Conservation (phyloP, 2,329 filamentous ascomycete genomes). For the Aspergillus melleus region DNA sequence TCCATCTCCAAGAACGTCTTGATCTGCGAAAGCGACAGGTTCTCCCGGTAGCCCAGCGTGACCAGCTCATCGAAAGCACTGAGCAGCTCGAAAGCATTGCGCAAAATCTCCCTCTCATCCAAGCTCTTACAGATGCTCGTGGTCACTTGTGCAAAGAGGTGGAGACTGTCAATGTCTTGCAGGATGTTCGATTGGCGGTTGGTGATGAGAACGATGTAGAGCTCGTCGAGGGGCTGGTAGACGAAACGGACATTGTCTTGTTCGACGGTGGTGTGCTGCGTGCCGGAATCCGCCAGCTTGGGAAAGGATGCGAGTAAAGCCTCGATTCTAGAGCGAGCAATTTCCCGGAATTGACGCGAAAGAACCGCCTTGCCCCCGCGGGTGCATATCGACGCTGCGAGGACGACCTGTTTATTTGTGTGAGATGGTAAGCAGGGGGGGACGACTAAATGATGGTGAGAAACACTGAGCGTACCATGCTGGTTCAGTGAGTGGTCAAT, state of each 20-base stretch:
- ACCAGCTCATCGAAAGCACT: constrained; percentile 98
- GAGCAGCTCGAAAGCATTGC: constrained; percentile 93
- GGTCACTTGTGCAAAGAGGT: constrained; percentile 96
- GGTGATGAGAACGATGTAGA: constrained; percentile 99
- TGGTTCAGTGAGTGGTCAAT: not conserved
- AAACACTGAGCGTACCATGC: constrained; percentile 28
- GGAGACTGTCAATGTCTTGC: constrained; percentile 97
- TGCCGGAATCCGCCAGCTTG: constrained; percentile 92
- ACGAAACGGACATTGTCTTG: constrained; percentile 99
- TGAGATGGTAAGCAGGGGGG: constrained; percentile 18
- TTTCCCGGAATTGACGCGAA: constrained; percentile 96
- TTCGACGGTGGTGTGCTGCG: constrained; percentile 96
- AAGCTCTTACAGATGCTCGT: constrained; percentile 93
- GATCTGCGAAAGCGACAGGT: constrained; percentile 93
- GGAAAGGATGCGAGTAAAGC: constrained; percentile 95
- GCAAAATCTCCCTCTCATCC: constrained; percentile 91
- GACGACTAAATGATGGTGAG: not conserved
- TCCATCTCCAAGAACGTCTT: constrained; percentile 99
- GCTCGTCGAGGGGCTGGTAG: constrained; percentile 97
- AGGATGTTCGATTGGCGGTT: constrained; percentile 99
- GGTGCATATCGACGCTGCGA: constrained; percentile 98
- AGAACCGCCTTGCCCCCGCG: constrained; percentile 97
- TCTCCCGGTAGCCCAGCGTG: constrained; percentile 92
- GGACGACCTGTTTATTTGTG: constrained; percentile 71
- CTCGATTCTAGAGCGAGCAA: constrained; percentile 94